Base-by-base conservation (phyloP, 2,329 filamentous ascomycete species). In the Cytospora piceicola region DNA sequence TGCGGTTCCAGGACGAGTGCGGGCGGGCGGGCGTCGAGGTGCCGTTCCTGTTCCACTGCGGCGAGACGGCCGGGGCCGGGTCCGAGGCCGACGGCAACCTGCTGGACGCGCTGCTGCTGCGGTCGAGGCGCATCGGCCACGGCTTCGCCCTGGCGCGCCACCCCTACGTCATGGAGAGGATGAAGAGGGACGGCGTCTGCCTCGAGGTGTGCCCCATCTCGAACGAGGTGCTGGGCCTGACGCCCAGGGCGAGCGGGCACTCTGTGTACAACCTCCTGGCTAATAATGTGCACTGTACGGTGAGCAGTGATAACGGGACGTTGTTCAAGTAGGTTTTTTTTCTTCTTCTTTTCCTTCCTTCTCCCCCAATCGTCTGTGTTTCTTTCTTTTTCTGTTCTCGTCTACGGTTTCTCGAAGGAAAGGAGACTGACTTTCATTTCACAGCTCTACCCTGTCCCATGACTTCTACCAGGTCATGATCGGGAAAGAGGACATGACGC, bases 401-500 rank as follows among this genome's bases (percentile, higher is more conserved):
- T n/a, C n/a, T n/a, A n/a, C n/a, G n/a, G n/a, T n/a, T n/a, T n/a
- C n/a, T n/a, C n/a, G 12, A 39, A 1, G 14, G 29, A 4, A 34
- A 24, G 57, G 22, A 34, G 36, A 3, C 61, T 63, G 11, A 63
- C 54, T 49, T 22, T 2, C 22, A 15, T 6, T 7, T 39, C 30
- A 57, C 65, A 91, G 88, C 69, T 91, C 90, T 17, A 87, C 87
- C 2, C 81, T 93, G 53, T 89, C 88, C 0, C 89, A 92, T 69
- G 90, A 93, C 72, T 92, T 93, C 73, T 93, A 92, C 73, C 90
- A 93, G 73, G 83, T 89, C 66, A 87, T 93, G 81, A 83, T 90
- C 9, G 90, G 90, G 57, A 87, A 86, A 54, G 80, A 82, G 15
- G 82, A 86, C 65, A 91, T 93, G 83, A 85, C 82, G 22, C 75